phyloP scores from a whole-genome alignment of 495 filamentous ascomycete genomes.

The Elasticomyces elasticus region DNA sequence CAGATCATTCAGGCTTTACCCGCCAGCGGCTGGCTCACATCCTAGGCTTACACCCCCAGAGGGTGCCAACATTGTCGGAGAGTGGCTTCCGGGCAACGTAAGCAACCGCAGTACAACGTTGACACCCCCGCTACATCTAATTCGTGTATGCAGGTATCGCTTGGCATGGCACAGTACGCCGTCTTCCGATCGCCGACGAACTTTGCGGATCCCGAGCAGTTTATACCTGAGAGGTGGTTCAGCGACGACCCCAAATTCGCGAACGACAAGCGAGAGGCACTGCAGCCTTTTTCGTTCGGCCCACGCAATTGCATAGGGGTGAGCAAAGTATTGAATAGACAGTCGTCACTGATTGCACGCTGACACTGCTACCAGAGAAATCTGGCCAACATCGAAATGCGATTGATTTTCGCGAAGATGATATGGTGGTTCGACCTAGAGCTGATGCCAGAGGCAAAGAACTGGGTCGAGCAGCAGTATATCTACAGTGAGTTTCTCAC shows the following conservation, averaged over 20 bases:
- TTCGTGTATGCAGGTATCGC: too few relatives aligned
- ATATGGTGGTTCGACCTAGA: slow-evolving; percentile 46
- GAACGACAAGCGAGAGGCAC: slow-evolving; percentile 22
- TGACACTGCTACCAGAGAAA: too few relatives aligned
- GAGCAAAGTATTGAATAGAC: too few relatives aligned
- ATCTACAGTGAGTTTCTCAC: too few relatives aligned
- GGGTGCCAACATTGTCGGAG: slow-evolving; percentile 32
- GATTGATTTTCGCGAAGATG: slow-evolving; percentile 41
- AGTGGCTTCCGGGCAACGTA: slow-evolving; percentile 30
- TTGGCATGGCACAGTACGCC: slow-evolving; percentile 34
- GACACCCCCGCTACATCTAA: too few relatives aligned
- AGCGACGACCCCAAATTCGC: slow-evolving; percentile 17
- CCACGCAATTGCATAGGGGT: slow-evolving; percentile 29
- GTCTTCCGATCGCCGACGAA: slow-evolving; percentile 14
- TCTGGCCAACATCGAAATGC: slow-evolving; percentile 46
- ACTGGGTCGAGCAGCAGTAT: slow-evolving; percentile 37
- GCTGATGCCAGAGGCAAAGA: slow-evolving; percentile 25
- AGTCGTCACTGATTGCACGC: too few relatives aligned
- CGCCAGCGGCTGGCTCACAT: slow-evolving; percentile 38
- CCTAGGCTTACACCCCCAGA: slow-evolving; percentile 38
- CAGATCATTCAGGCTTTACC: slow-evolving; percentile 44
- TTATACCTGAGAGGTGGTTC: slow-evolving; percentile 28
- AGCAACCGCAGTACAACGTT: too few relatives aligned
- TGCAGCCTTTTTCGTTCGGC: slow-evolving; percentile 25
- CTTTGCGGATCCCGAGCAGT: slow-evolving; percentile 22